Evolutionary conservation across 257 asterid genomes (phyloP).

Genomic region (Scutellaria barbata): DNA sequence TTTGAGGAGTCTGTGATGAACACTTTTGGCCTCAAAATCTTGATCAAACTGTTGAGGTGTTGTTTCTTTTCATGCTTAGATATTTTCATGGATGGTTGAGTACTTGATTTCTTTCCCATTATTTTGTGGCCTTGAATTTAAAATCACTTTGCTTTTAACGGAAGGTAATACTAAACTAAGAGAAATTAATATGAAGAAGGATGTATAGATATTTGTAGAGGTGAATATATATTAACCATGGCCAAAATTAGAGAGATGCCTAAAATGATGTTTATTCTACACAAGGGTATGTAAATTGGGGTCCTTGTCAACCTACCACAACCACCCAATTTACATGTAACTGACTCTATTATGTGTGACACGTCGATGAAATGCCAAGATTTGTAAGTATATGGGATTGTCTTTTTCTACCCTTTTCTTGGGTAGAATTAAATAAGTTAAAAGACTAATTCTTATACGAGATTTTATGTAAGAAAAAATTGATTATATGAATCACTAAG

Average conservation of each 20-base stretch:
- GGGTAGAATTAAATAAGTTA: too few species aligned
- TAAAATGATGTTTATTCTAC: conserved; percentile 42
- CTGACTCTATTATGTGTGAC: conserved; percentile 10
- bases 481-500: too few species aligned
- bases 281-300: conserved; percentile 31
- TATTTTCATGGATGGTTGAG: conserved; percentile 15
- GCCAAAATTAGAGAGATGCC: too few species aligned
- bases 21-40: conserved; percentile 44
- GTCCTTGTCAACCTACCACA: conserved; percentile 14
- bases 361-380: conserved; percentile 35
- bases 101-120: conserved; percentile 43
- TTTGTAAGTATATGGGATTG: conserved; percentile 37
- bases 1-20: conserved; percentile 46
- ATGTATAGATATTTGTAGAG: too few species aligned
- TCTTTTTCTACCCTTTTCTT: background rate
- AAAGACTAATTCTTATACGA: too few species aligned
- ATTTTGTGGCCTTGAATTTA: background rate
- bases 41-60: conserved; percentile 32
- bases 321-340: background rate
- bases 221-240: too few species aligned
- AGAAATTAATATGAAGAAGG: background rate
- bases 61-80: conserved; percentile 39
- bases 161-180: background rate
- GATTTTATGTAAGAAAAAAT: too few species aligned
- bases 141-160: background rate